These are phyloP conservation scores for Fusarium neocosmosporiellum DNA, from an alignment of 2,329 filamentous ascomycete genomes.

Conservation along the genomic window DNA sequence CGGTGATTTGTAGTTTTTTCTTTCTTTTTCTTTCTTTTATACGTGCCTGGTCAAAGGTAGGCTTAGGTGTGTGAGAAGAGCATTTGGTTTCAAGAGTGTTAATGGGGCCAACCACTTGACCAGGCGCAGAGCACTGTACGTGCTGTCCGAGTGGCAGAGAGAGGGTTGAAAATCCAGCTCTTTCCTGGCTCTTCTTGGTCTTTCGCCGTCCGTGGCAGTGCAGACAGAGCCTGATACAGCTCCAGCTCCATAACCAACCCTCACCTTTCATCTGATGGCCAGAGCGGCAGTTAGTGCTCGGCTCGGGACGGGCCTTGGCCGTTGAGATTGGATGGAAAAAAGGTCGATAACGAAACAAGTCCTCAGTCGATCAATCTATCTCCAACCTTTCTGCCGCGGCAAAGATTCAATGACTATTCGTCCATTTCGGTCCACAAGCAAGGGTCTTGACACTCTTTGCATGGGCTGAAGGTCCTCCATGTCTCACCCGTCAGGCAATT, in stretches of 20 bases:
- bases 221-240: neutral
- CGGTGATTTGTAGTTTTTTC: neutral
- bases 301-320: neutral
- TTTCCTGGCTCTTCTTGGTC: neutral
- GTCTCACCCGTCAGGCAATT: constrained; percentile 26
- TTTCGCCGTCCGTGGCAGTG: neutral
- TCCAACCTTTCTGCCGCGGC: neutral
- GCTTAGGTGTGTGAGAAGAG: neutral
- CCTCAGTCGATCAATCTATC: neutral
- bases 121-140: neutral
- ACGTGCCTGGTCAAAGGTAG: neutral
- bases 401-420: neutral
- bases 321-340: neutral
- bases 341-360: neutral
- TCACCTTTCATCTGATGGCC: neutral
- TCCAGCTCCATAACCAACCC: neutral
- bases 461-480: constrained; percentile 5
- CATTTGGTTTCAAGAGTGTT: neutral
- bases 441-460: constrained; percentile 9
- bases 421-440: neutral
- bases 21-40: neutral
- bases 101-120: neutral
- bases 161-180: neutral
- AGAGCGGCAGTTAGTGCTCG: neutral
- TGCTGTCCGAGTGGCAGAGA: neutral